Evolutionary conservation across 2,329 filamentous ascomycete genomes (phyloP).

Genomic region (Falciphora oryzae): DNA sequence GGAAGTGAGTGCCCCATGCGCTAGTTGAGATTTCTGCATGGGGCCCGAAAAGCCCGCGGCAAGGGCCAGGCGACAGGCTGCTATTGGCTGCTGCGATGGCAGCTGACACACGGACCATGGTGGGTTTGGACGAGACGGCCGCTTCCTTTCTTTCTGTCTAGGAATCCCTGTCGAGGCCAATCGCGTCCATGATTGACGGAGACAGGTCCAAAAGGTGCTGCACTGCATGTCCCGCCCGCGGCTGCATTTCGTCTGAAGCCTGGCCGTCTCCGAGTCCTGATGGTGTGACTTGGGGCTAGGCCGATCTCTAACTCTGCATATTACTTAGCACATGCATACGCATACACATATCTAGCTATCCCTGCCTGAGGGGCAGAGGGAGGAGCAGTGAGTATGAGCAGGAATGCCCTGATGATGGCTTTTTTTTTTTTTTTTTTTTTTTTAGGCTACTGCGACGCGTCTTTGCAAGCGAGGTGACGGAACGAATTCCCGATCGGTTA

Average conservation of each 20-base stretch:
- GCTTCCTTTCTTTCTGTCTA: slow-evolving; percentile 3
- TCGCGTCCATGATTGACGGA: neutral
- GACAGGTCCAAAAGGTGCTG: neutral
- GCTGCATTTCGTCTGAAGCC: neutral
- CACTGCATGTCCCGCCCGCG: neutral
- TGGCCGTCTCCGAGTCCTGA: neutral
- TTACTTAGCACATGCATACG: neutral
- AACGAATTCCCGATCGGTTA: neutral
- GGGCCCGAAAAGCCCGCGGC: neutral
- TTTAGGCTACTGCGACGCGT: too few relatives aligned
- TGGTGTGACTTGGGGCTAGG: neutral
- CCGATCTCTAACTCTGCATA: neutral
- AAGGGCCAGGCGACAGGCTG: neutral
- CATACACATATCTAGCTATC: neutral
- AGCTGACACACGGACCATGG: neutral
- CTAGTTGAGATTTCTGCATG: neutral
- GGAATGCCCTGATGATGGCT: too few relatives aligned
- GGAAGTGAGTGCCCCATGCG: neutral
- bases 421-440: too few relatives aligned
- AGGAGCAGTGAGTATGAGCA: too few relatives aligned
- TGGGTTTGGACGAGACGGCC: slow-evolving; percentile 1
- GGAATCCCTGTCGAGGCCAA: neutral
- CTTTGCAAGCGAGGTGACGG: neutral
- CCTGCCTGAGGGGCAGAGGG: neutral
- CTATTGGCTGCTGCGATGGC: neutral